Evolutionary conservation across 1,284 basidiomycete genomes (phyloP), one percentile per base, ranked within the genome.

Genomic region (Cutaneotrichosporon sp.): DNA sequence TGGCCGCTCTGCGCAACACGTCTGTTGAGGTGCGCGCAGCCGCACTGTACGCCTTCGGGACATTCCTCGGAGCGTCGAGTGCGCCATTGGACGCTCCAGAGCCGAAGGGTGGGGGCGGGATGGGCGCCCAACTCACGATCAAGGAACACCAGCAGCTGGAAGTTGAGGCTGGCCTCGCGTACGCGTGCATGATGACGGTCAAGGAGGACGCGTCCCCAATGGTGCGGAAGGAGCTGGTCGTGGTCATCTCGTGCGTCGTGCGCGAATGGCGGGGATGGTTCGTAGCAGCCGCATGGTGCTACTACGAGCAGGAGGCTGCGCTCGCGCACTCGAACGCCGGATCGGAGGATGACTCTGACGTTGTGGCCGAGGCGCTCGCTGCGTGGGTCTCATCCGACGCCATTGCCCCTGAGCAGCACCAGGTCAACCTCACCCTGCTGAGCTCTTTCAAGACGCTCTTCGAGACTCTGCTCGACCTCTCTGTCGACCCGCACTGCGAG

Each of bases 241-340:
- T 97, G 32, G 81, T 97, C 35, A 85, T 97, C 47, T 93, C 89
- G 62, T 90, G 90, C 62, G 79, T 98, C 20, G 92, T 94, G 14
- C 88, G 90, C 68, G 92, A 97, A 74, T 97, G 93, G 88, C 79
- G 90, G 55, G 93, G 94, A 10, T 91, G 91, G 78, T 92, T 97
- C 64, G 88, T 94, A 43, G 84, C 93, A 29, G 94, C 93, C 51
- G 92, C 94, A 0, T 97, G 94, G 90, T 77, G 90, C 24, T 92
- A 93, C 76, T 90, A 89, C 84, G 88, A 94, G 61, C 69, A 77
- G 69, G 88, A 91, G 70, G 66, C 63, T 1, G 66, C 67, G 8
- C 48, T 66, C 20, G 62, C 61, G 4, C 55, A 58, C 10, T 83
- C 57, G 78, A 81, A 64, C 81, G 83, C 80, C 76, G 66, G 61